phyloP scores from a whole-genome alignment of 73 alveolate genomes.

The Uronychia binucleata region DNA sequence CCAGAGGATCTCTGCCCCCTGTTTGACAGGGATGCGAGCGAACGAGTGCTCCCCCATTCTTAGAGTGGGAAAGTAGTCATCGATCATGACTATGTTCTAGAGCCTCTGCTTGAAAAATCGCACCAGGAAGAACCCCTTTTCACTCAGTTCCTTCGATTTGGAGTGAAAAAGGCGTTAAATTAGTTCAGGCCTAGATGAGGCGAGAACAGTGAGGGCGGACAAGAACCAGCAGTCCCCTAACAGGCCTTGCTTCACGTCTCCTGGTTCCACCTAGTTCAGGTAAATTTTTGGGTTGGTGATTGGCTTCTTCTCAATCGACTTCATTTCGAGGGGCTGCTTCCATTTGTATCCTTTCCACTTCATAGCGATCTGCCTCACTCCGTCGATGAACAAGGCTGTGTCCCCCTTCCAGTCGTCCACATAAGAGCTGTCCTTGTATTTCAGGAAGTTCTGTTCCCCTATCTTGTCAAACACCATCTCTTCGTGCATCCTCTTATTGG shows the following conservation, averaged over 20 bases:
- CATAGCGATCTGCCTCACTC: background rate
- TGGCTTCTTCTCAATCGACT: background rate
- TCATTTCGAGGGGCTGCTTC: background rate
- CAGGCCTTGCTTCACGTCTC: constrained; percentile 73
- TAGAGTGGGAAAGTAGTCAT: constrained; percentile 49
- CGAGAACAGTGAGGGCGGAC: constrained; percentile 56
- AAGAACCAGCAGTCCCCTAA: constrained; percentile 89
- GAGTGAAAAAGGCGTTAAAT: constrained; percentile 42
- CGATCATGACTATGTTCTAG: constrained; percentile 24
- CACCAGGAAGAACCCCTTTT: constrained; percentile 35
- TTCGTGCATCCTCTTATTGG: background rate
- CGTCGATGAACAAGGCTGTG: background rate
- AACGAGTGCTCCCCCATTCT: constrained; percentile 14
- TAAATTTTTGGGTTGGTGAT: constrained; percentile 44
- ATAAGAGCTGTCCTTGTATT: background rate
- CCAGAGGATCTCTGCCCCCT: constrained; percentile 39
- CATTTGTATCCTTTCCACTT: background rate
- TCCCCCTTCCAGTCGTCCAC: constrained; percentile 3
- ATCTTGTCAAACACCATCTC: background rate
- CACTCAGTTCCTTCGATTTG: background rate
- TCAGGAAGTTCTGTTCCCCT: background rate
- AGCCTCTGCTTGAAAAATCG: constrained; percentile 46
- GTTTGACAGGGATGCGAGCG: background rate
- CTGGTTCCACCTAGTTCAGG: constrained; percentile 58
- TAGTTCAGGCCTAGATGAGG: constrained; percentile 40